These are phyloP conservation scores for Phytophthora sansomeana DNA, from an alignment of 352 stramenopile genomes.

Conservation along the genomic window DNA sequence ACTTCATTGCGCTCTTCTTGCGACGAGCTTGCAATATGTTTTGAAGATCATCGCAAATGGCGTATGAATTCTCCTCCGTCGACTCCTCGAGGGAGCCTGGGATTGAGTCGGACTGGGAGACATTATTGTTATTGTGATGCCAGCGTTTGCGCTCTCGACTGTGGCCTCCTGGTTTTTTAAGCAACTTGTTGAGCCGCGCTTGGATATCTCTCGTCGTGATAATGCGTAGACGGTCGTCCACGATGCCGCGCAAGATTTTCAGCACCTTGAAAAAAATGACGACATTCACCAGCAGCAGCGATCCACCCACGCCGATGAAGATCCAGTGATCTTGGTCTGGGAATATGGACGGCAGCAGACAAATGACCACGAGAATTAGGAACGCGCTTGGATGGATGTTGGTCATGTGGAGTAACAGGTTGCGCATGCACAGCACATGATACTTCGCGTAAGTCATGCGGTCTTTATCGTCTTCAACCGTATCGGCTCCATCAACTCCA, in stretches of 20 bases:
- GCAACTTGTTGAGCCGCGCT: slow-evolving; percentile 37
- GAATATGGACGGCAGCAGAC: slow-evolving; percentile 69
- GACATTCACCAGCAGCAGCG: slow-evolving; percentile 71
- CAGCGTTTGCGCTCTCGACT: slow-evolving; percentile 6
- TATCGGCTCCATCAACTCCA: slow-evolving; percentile 10
- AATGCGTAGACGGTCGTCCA: slow-evolving; percentile 81
- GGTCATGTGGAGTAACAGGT: slow-evolving; percentile 84
- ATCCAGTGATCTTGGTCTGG: slow-evolving; percentile 76
- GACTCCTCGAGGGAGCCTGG: slow-evolving; percentile 25
- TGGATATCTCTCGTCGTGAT: slow-evolving; percentile 78
- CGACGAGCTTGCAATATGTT: slow-evolving; percentile 9
- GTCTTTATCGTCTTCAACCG: slow-evolving; percentile 32
- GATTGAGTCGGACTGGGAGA: slow-evolving; percentile 14
- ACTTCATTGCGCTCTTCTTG: slow-evolving; percentile 36
- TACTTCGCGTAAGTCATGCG: slow-evolving; percentile 77
- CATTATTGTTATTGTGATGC: slow-evolving; percentile 1
- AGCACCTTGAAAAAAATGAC: slow-evolving; percentile 90
- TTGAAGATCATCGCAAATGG: slow-evolving; percentile 14
- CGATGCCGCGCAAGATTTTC: slow-evolving; percentile 82
- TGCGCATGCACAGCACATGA: slow-evolving; percentile 88
- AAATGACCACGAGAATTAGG: slow-evolving; percentile 78
- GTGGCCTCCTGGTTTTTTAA: slow-evolving; percentile 19
- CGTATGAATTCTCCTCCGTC: slow-evolving; percentile 20
- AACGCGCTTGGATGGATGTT: slow-evolving; percentile 83
- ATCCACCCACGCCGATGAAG: slow-evolving; percentile 68